A percentile compares a stretch with the other conserved stretches of the same genome.
These are phyloP conservation scores for Sugiyamaella mastotermitis DNA, from an alignment of 805 yeast species.

Conservation along the genomic window DNA sequence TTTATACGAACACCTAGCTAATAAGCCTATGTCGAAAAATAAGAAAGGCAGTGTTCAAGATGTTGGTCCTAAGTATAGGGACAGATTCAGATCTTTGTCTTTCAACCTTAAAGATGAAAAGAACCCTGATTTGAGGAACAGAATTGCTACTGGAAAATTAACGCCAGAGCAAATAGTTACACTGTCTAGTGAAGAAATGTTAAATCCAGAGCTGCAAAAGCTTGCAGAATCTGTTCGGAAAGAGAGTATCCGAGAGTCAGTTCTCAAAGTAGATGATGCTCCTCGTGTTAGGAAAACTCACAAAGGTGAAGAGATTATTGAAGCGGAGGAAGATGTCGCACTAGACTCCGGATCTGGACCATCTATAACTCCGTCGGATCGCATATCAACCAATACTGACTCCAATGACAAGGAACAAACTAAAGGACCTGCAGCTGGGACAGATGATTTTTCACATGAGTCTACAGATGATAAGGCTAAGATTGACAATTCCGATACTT, in stretches of 20 bases:
- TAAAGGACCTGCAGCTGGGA: constrained; percentile 4
- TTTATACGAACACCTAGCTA: constrained; percentile 36
- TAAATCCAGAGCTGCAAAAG: constrained; percentile 66
- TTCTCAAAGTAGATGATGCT: constrained; percentile 52
- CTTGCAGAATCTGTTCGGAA: constrained; percentile 67
- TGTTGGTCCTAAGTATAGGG: constrained; percentile 48
- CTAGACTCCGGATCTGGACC: constrained; percentile 3
- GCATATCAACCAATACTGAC: constrained; percentile 2
- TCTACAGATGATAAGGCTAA: too few species aligned
- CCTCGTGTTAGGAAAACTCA: constrained; percentile 76
- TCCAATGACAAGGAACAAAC: constrained; percentile 19
- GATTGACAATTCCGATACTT: constrained; percentile 6
- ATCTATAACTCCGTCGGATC: not conserved
- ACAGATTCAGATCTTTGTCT: constrained; percentile 59
- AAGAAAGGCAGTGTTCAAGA: too few species aligned
- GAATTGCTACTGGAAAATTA: constrained; percentile 49
- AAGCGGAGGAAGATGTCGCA: constrained; percentile 38
- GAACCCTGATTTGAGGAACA: constrained; percentile 49
- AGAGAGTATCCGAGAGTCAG: constrained; percentile 62
- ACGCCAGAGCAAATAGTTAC: constrained; percentile 53
- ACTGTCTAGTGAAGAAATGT: constrained; percentile 66
- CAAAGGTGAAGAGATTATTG: constrained; percentile 82
- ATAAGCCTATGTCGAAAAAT: constrained; percentile 20
- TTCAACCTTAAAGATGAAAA: constrained; percentile 54
- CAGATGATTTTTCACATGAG: too few species aligned